Percentiles rank a stretch among this genome's conserved stretches.
Evolutionary conservation across 192 early-diverging fungal genomes (phyloP).

Genomic region (Helicostylum pulchrum): DNA sequence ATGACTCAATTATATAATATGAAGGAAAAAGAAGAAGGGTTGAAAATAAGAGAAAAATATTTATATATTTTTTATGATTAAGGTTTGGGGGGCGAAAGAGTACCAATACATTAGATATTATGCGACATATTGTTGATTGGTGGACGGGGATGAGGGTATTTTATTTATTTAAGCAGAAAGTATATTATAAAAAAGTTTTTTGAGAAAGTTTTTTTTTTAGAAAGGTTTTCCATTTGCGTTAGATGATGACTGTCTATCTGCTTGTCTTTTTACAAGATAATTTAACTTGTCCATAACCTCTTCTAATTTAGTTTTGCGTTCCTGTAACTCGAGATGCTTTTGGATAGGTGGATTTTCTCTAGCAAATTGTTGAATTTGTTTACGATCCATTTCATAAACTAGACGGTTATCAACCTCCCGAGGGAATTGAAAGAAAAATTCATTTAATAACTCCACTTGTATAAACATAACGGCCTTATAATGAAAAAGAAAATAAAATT

Average conservation of each 20-base stretch:
- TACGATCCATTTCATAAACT: slow-evolving; percentile 79
- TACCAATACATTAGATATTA: too few species aligned
- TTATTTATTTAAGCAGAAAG: too few species aligned
- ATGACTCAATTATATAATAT: too few species aligned
- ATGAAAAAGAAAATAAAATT: slow-evolving; percentile 2
- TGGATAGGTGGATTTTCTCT: slow-evolving; percentile 82
- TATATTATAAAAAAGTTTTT: too few species aligned
- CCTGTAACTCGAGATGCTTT: slow-evolving; percentile 83
- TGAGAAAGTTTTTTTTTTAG: too few species aligned
- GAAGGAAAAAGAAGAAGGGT: too few species aligned
- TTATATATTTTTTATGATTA: too few species aligned
- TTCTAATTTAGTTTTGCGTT: slow-evolving; percentile 82
- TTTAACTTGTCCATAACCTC: slow-evolving; percentile 69
- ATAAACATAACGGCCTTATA: slow-evolving; percentile 91
- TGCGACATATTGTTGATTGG: too few species aligned
- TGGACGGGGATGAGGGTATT: too few species aligned
- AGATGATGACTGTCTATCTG: slow-evolving; percentile 38
- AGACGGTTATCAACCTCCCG: slow-evolving; percentile 89
- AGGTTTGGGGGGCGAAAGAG: too few species aligned
- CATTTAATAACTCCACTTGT: slow-evolving; percentile 93
- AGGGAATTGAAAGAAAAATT: slow-evolving; percentile 98
- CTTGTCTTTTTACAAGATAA: slow-evolving; percentile 53
- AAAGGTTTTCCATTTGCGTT: too few species aligned
- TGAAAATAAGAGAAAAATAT: too few species aligned
- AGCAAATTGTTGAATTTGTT: slow-evolving; percentile 85